Percentiles rank a stretch among this genome's conserved stretches.
Evolutionary conservation across 2,329 filamentous ascomycete genomes (phyloP).

Genomic region (Sporothrix protearum): DNA sequence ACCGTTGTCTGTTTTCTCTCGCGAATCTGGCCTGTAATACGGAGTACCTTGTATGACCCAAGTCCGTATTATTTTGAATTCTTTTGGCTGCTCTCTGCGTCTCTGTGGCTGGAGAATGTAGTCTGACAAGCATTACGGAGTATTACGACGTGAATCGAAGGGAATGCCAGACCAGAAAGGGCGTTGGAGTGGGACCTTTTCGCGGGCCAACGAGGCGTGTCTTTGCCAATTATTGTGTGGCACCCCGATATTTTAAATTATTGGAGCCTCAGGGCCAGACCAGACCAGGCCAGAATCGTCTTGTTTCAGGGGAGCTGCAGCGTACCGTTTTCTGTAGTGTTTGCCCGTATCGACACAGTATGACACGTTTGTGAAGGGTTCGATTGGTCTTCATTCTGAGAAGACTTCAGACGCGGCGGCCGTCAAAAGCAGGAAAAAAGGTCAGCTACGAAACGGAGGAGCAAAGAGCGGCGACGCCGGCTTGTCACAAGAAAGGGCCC

Average conservation of each 20-base stretch:
- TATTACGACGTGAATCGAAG: background rate
- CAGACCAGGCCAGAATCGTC: slow-evolving; percentile 11
- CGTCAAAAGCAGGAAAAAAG: background rate
- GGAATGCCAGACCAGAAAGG: slow-evolving; percentile 6
- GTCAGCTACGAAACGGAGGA: slow-evolving; percentile 15
- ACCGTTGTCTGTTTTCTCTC: slow-evolving; percentile 7
- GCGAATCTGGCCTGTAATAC: background rate
- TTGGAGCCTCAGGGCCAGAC: slow-evolving; percentile 12
- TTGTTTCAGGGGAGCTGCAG: slow-evolving; percentile 25
- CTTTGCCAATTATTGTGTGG: slow-evolving; percentile 22
- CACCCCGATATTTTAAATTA: slow-evolving; percentile 25
- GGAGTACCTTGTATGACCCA: too few species aligned
- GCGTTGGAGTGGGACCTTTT: slow-evolving; percentile 18
- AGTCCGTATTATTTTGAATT: slow-evolving; percentile 6
- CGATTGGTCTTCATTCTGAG: too few species aligned
- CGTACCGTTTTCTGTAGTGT: slow-evolving; percentile 11
- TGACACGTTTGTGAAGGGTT: background rate
- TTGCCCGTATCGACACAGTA: background rate
- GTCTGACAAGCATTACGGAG: slow-evolving; percentile 21
- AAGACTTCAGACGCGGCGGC: background rate
- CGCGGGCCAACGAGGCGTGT: slow-evolving; percentile 12
- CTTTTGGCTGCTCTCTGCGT: background rate
- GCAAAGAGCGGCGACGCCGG: slow-evolving; percentile 8
- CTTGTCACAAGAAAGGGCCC: background rate
- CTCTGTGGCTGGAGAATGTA: slow-evolving; percentile 13